Base-by-base conservation (phyloP, 1,139 yeast species). In the Hansenula lynferdii region DNA sequence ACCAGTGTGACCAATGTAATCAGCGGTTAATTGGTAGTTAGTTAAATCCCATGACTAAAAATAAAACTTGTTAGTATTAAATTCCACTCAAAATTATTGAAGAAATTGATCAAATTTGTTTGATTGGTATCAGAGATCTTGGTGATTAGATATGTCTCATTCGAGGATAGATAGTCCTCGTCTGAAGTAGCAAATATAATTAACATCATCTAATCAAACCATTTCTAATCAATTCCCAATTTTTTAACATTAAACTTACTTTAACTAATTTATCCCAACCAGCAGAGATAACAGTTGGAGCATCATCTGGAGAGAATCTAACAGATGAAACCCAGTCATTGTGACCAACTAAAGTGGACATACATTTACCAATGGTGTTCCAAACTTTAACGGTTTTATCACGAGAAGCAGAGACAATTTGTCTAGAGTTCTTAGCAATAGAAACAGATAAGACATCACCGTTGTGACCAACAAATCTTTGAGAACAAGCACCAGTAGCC, bases 121-220 rank as follows among this genome's bases (percentile, higher is more conserved):
- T n/a, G 23, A 17, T 26, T 29, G n/a, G n/a, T n/a, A 80, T 89
- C 97, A 89, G 97, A 85, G 96, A 87, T 87, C 96, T 87, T 89
- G 96, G 96, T 84, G 96, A 85, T 83, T 74, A 72, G 9, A 65
- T 72, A 81, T 84, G 96, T 90, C 97, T 92, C 98, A 92, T 87
- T 78, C 95, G 83, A 65, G 68, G 70, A n/a, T 68, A 54, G 64
- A 63, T 60, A 59, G 65, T n/a, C 69, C 58, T 55, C 87, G 87
- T 92, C 98, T 78, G 97, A 90, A 92, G 98, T 92, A 92, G 98
- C 98, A 90, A 92, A 90, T 90, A 89, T 80, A 67, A 54, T 46
- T 53, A 54, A 67, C 90, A 83, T 82, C 92, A 82, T 76, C 56
- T 71, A 50, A 37, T 42, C 18, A 26, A 25, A 31, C 10, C 28